Evolutionary conservation across 2,329 filamentous ascomycete species (phyloP).

Genomic region (Fusarium algeriense): DNA sequence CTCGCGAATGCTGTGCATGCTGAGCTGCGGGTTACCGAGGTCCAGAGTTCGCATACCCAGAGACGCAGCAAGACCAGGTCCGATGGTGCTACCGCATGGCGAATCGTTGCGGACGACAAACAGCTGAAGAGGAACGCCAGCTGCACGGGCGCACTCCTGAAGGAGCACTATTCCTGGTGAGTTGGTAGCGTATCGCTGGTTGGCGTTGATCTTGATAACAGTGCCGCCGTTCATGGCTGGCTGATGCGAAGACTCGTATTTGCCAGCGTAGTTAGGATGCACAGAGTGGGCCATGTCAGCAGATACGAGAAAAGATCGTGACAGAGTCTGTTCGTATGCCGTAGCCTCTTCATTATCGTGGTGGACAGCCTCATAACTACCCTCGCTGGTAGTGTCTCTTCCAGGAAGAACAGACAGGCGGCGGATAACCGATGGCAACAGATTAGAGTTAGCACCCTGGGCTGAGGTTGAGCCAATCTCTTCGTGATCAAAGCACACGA

Average conservation of each 20-base stretch:
- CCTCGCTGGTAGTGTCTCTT: slow-evolving; percentile 74
- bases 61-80: slow-evolving; percentile 92
- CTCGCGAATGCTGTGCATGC: slow-evolving; percentile 97
- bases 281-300: slow-evolving; percentile 98
- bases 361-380: slow-evolving; percentile 67
- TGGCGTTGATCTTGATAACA: slow-evolving; percentile 98
- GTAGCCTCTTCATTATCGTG: slow-evolving; percentile 76
- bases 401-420: slow-evolving; percentile 85
- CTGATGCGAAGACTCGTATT: slow-evolving; percentile 91
- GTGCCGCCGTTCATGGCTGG: slow-evolving; percentile 97
- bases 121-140: slow-evolving; percentile 87
- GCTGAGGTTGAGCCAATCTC: slow-evolving; percentile 94
- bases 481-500: slow-evolving; percentile 96
- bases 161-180: slow-evolving; percentile 93
- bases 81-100: slow-evolving; percentile 94
- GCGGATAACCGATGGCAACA: slow-evolving; percentile 87
- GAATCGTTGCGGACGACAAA: slow-evolving; percentile 98
- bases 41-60: slow-evolving; percentile 91
- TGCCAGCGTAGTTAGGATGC: slow-evolving; percentile 92
- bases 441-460: slow-evolving; percentile 93
- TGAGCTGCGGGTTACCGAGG: slow-evolving; percentile 91
- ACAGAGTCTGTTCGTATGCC: slow-evolving; percentile 91
- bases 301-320: slow-evolving; percentile 92
- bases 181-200: slow-evolving; percentile 96
- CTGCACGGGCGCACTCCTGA: slow-evolving; percentile 82